Conservation (phyloP, 1,284 basidiomycete genomes). For the Papiliotrema terrestris region DNA sequence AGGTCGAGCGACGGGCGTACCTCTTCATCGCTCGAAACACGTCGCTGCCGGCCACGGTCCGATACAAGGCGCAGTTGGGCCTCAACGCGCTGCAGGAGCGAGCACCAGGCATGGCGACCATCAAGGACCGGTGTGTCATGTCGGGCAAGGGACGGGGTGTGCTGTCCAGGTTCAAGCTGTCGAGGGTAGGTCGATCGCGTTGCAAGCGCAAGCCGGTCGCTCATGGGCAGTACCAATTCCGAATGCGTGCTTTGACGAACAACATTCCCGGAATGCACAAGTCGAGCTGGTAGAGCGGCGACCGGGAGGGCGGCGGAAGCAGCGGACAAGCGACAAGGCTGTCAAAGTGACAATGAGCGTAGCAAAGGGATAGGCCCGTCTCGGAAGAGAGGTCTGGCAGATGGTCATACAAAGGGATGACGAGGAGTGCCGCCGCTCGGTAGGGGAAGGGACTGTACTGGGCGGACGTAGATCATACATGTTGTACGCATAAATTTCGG, state of each 20-base stretch:
- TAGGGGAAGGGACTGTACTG: too few relatives aligned
- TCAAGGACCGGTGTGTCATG: conserved; percentile 82
- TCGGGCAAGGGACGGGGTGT: conserved; percentile 79
- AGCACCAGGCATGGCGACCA: conserved; percentile 68
- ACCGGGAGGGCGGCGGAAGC: not conserved
- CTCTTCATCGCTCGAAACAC: conserved; percentile 87
- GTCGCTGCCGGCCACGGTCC: conserved; percentile 72
- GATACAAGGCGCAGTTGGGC: conserved; percentile 94
- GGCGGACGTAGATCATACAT: too few relatives aligned
- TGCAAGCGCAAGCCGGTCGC: not conserved
- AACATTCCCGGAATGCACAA: conserved; percentile 83
- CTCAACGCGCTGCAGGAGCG: conserved; percentile 81
- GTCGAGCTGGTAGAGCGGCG: conserved; percentile 69
- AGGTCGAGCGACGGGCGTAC: conserved; percentile 78
- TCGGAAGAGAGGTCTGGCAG: too few relatives aligned
- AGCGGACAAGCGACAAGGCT: conserved; percentile 12
- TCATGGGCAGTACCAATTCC: conserved; percentile 73
- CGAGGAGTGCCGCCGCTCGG: too few relatives aligned
- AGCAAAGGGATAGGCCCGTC: too few relatives aligned
- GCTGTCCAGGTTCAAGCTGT: conserved; percentile 82
- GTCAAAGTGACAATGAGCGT: too few relatives aligned
- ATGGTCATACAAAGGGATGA: too few relatives aligned
- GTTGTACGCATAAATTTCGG: too few relatives aligned
- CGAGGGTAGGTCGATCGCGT: conserved; percentile 61
- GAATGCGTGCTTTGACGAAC: conserved; percentile 70